These are phyloP conservation scores for Ceratocystis cacaofunesta DNA, from an alignment of 2,329 filamentous ascomycete species.

Conservation along the genomic window DNA sequence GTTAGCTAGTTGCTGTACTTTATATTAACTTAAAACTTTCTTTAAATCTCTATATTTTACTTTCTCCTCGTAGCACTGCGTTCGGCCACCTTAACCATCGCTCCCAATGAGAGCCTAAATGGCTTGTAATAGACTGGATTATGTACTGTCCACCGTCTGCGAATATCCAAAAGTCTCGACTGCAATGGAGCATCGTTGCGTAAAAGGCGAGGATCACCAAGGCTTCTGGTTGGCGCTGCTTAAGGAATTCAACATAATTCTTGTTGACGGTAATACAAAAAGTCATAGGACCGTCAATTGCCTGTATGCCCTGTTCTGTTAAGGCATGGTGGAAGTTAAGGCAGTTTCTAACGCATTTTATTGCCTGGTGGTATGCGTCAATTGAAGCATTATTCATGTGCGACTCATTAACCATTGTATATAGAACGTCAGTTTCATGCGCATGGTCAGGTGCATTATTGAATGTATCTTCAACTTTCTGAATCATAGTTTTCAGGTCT, in stretches of 20 bases:
- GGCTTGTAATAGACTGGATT: conserved; percentile 20
- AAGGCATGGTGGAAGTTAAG: neutral
- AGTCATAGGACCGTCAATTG: neutral
- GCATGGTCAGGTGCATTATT: neutral
- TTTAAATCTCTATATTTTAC: neutral
- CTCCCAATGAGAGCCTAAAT: conserved; percentile 24
- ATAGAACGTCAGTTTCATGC: neutral
- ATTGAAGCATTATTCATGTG: neutral
- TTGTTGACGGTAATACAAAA: neutral
- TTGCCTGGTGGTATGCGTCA: neutral
- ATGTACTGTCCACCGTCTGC: conserved; percentile 23
- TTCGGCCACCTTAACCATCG: conserved; percentile 21
- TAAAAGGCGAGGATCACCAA: conserved; percentile 29
- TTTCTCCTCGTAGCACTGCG: neutral
- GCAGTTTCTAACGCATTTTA: neutral
- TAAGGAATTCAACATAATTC: conserved; percentile 26
- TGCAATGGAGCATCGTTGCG: conserved; percentile 28
- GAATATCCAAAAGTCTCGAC: conserved; percentile 25
- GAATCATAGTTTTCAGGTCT: neutral
- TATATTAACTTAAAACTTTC: neutral
- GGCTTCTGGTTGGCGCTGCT: conserved; percentile 27
- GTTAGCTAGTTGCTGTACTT: neutral
- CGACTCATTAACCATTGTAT: neutral
- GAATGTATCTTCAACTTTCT: neutral
- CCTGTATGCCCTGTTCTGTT: neutral